These are phyloP conservation scores for Meripilus lineatus DNA, from an alignment of 1,284 basidiomycete genomes.

Conservation along the genomic window DNA sequence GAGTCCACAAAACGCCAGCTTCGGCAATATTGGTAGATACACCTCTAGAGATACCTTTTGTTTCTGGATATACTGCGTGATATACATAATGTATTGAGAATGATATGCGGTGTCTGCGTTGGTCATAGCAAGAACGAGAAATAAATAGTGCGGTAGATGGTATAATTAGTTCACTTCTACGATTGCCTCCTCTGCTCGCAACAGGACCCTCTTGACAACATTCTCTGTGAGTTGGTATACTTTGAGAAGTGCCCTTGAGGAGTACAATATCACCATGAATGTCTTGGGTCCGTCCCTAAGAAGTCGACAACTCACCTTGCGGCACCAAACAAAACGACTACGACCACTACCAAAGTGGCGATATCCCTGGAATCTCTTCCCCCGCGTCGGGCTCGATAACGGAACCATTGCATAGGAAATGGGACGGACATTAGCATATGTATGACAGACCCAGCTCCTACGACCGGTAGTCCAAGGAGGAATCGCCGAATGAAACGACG, in stretches of 20 bases:
- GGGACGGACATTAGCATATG: slow-evolving; percentile 63
- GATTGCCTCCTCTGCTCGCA: slow-evolving; percentile 73
- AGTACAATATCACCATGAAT: background rate
- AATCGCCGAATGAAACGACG: slow-evolving; percentile 59
- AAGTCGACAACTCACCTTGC: slow-evolving; percentile 43
- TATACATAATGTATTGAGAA: background rate
- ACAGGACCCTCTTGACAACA: slow-evolving; percentile 53
- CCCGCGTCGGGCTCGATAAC: slow-evolving; percentile 52
- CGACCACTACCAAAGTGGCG: slow-evolving; percentile 57
- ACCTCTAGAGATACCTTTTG: slow-evolving; percentile 5
- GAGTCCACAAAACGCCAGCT: slow-evolving; percentile 66
- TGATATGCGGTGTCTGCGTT: background rate
- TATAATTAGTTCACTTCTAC: slow-evolving; percentile 48
- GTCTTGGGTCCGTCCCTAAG: background rate
- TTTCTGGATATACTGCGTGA: background rate
- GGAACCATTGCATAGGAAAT: slow-evolving; percentile 61
- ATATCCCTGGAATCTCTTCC: slow-evolving; percentile 52
- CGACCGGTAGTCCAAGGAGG: slow-evolving; percentile 67
- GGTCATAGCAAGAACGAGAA: slow-evolving; percentile 1
- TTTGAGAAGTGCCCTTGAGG: slow-evolving; percentile 56
- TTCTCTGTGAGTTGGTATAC: slow-evolving; percentile 63
- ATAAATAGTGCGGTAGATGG: background rate
- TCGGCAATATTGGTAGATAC: slow-evolving; percentile 45
- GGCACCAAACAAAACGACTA: slow-evolving; percentile 59
- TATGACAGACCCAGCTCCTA: slow-evolving; percentile 71